phyloP scores from a whole-genome alignment of 2,329 filamentous ascomycete species.

The Tolypocladium ophioglossoides region DNA sequence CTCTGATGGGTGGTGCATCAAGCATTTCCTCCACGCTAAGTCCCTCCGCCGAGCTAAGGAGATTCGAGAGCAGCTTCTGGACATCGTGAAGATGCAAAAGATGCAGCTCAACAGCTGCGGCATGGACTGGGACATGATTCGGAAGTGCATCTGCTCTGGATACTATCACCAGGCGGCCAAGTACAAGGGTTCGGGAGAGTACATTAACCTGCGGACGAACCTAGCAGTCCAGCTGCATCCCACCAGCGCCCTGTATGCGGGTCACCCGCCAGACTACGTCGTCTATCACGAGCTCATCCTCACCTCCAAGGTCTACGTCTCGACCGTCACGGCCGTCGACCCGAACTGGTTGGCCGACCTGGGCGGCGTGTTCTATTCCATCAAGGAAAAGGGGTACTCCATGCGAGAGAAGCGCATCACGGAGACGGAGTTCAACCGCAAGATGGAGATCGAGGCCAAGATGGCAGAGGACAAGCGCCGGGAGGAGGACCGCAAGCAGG shows the following conservation, averaged over 20 bases:
- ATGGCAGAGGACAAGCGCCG: constrained; percentile 77
- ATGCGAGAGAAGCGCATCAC: constrained; percentile 75
- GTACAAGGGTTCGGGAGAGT: constrained; percentile 93
- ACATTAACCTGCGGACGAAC: constrained; percentile 90
- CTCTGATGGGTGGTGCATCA: constrained; percentile 83
- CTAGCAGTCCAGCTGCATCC: constrained; percentile 92
- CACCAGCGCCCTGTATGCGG: constrained; percentile 86
- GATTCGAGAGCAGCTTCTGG: constrained; percentile 83
- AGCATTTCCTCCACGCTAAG: constrained; percentile 93
- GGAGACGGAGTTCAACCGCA: constrained; percentile 84
- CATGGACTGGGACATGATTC: constrained; percentile 92
- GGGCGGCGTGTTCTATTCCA: constrained; percentile 91
- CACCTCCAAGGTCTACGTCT: constrained; percentile 97
- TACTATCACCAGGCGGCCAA: constrained; percentile 98
- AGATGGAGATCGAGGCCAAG: constrained; percentile 85
- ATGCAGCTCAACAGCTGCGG: constrained; percentile 82
- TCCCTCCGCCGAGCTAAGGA: constrained; percentile 84
- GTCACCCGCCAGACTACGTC: constrained; percentile 92
- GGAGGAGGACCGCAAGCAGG: constrained; percentile 46
- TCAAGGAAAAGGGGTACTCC: constrained; percentile 96
- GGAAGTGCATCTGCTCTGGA: constrained; percentile 92
- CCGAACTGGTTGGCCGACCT: constrained; percentile 95
- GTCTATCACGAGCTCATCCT: constrained; percentile 97
- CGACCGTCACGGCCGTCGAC: constrained; percentile 89
- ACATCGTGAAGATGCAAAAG: constrained; percentile 91